Evolutionary conservation across 441 rosid species (phyloP).

Genomic region (Sinapis alba): DNA sequence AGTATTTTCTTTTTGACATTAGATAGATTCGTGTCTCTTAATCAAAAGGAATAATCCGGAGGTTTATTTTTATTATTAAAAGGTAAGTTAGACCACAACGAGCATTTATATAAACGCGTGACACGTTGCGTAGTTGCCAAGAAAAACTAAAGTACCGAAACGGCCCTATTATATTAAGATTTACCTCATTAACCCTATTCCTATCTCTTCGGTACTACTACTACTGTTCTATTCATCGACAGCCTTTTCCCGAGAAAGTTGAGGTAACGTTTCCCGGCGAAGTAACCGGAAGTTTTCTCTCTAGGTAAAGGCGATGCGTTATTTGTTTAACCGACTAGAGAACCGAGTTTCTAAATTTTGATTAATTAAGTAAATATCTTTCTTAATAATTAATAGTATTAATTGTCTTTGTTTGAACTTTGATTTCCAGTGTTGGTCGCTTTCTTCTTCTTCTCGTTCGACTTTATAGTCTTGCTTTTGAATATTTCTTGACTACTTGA

Average conservation of each 20-base stretch:
- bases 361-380: background rate
- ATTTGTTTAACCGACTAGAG: conserved; percentile 15
- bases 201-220: background rate
- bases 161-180: background rate
- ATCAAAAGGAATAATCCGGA: background rate
- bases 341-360: conserved; percentile 16
- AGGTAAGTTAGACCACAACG: background rate
- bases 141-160: background rate
- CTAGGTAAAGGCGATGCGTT: conserved; percentile 3
- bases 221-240: background rate
- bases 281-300: conserved; percentile 1
- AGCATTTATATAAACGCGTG: conserved; percentile 27
- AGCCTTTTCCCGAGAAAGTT: background rate
- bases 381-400: background rate
- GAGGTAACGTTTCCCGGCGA: conserved; percentile 19
- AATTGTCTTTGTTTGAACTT: background rate
- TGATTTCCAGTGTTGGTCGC: conserved; percentile 17
- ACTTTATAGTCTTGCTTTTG: conserved; percentile 29
- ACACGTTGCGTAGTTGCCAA: conserved; percentile 28
- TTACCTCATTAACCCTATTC: conserved; percentile 1
- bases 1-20: background rate
- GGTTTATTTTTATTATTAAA: background rate
- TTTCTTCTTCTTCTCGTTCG: background rate
- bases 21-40: background rate
- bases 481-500: conserved; percentile 32